Evolutionary conservation across 106 monocot genomes (phyloP), one percentile per base, ranked within the genome.

Genomic region (Allium cepa): DNA sequence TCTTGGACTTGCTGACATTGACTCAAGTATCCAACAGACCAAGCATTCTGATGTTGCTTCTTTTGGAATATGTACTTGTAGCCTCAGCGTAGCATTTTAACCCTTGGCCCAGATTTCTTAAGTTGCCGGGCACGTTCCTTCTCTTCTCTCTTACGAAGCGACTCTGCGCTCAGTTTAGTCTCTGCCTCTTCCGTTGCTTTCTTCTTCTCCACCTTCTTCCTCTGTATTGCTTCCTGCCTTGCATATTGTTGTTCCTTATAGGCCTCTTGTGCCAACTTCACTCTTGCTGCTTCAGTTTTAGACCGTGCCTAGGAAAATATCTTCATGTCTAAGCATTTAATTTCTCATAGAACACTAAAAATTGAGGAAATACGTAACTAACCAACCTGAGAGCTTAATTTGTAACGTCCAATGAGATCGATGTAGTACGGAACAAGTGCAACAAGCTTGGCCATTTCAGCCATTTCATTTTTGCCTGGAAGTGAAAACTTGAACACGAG

Each of bases 371-470:
- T 12, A 17, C 8, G 17, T 36, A 53, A 53, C 12, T 22, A 26
- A 69, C 55, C 16, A 14, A 96, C 96, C 80, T 92, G 88, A 22
- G 82, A 59, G 57, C 96, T 92, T 15, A 88, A 78, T 66, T 89
- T 96, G 83, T 96, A 96, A 60, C 96, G 96, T 45, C 96, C 96
- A 77, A 96, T 71, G 47, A 96, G 28, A 74, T 96, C 96, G 47
- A 96, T 96, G 68, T 96, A 96, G 70, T 88, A 96, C 10, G 96
- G 96, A 47, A 96, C 82, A 53, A 96, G 92, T 59, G 78, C 63
- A 49, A 96, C 81, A 69, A 96, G 80, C 77, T 84, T 84, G 8
- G 92, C 79, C 71, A 96, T 88, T 11, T 92, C 88, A 50, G 73
- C 71, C 88, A 96, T 96, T 65, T 79, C 80, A 18, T 76, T 62